A percentile compares a stretch with the other conserved stretches of the same genome.
Evolutionary conservation across 2,329 filamentous ascomycete genomes (phyloP).

Genomic region (Pseudogymnoascus sp.): DNA sequence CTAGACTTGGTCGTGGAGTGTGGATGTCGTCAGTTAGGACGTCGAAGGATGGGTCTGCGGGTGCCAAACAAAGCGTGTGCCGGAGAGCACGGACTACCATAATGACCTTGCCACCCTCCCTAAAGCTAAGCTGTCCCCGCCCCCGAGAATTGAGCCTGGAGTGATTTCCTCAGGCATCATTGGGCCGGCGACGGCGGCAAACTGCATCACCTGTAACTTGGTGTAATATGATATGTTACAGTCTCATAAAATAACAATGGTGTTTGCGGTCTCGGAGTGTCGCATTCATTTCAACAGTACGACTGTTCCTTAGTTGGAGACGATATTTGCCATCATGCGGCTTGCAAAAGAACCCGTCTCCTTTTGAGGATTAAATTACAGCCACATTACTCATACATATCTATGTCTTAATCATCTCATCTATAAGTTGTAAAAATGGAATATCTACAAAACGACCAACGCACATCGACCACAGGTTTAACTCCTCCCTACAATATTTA

Average conservation of each 20-base stretch:
- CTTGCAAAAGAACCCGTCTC: not conserved
- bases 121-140: slow-evolving; percentile 1
- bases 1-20: slow-evolving; percentile 3
- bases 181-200: not conserved
- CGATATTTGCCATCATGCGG: not conserved
- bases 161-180: slow-evolving; percentile 7
- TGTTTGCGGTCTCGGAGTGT: not conserved
- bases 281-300: not conserved
- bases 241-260: not conserved
- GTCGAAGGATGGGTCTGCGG: not conserved
- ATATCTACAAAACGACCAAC: slow-evolving; percentile 4
- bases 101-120: slow-evolving; percentile 6
- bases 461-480: not conserved
- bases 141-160: slow-evolving; percentile 1
- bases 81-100: slow-evolving; percentile 7
- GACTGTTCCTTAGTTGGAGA: not conserved
- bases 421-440: not conserved
- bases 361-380: not conserved
- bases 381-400: not conserved
- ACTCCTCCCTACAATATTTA: not conserved
- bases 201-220: slow-evolving; percentile 1
- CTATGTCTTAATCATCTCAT: slow-evolving; percentile 5
- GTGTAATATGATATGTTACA: not conserved
- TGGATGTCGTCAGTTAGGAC: slow-evolving; percentile 7
- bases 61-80: slow-evolving; percentile 7